phyloP scores from a whole-genome alignment of 192 early-diverging fungal species.

The Lunasporangiospora selenospora region DNA sequence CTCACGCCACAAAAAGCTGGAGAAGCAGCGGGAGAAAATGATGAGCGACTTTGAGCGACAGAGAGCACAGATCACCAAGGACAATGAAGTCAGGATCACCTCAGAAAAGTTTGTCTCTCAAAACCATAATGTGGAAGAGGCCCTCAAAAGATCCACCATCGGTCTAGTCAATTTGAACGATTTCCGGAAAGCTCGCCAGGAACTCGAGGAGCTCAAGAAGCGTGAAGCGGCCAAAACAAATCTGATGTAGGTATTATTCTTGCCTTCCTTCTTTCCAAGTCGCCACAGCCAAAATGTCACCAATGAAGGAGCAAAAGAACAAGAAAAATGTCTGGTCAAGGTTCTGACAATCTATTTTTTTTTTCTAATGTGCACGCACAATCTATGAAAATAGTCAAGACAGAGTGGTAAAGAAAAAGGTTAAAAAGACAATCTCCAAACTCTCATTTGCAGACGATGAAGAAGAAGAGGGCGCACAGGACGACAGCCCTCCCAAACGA shows the following conservation, averaged over 20 bases:
- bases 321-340: too few relatives aligned
- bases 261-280: too few relatives aligned
- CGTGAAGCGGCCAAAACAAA: constrained; percentile 72
- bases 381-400: constrained; percentile 58
- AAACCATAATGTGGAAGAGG: constrained; percentile 77
- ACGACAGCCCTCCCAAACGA: constrained; percentile 6
- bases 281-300: too few relatives aligned
- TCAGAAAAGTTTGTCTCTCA: constrained; percentile 83
- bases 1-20: constrained; percentile 67
- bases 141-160: constrained; percentile 87
- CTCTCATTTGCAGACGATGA: constrained; percentile 81
- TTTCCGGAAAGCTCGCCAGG: constrained; percentile 84
- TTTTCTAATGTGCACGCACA: neutral
- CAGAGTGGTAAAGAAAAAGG: constrained; percentile 66
- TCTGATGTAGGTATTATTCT: constrained; percentile 37
- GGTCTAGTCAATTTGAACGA: constrained; percentile 90
- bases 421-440: constrained; percentile 65
- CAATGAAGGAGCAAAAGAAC: too few relatives aligned
- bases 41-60: constrained; percentile 73
- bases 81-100: constrained; percentile 71
- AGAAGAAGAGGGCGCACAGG: constrained; percentile 58
- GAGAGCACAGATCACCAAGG: constrained; percentile 76
- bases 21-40: constrained; percentile 74
- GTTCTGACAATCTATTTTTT: too few relatives aligned
- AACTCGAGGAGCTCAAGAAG: constrained; percentile 83